A percentile compares a stretch with the other conserved stretches of the same genome.
Conservation (phyloP, 257 asterid genomes). For the Echium plantagineum region DNA sequence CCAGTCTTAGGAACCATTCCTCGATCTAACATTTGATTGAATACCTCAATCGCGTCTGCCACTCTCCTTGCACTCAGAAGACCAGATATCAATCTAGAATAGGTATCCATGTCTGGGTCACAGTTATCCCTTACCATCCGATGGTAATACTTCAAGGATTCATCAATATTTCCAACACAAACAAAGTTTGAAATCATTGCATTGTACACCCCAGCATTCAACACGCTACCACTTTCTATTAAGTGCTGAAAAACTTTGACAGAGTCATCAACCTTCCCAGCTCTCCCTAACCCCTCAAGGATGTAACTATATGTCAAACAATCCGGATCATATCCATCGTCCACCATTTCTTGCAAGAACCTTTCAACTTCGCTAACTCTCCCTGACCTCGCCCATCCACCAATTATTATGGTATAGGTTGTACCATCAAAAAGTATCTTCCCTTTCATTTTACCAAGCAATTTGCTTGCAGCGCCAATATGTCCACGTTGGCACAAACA, state of each 20-base stretch:
- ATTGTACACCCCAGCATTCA: conserved; percentile 50
- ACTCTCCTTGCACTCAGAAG: conserved; percentile 56
- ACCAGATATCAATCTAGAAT: conserved; percentile 38
- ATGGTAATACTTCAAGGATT: conserved; percentile 39
- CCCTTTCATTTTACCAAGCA: conserved; percentile 47
- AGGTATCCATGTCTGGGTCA: conserved; percentile 58
- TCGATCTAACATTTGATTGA: conserved; percentile 66
- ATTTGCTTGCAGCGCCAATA: conserved; percentile 47
- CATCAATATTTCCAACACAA: conserved; percentile 42
- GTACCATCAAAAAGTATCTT: conserved; percentile 32
- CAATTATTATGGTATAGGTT: conserved; percentile 45
- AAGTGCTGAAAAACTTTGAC: conserved; percentile 42
- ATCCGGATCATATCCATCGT: conserved; percentile 58
- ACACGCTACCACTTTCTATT: conserved; percentile 33
- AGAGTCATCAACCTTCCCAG: conserved; percentile 50
- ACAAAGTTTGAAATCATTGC: conserved; percentile 60
- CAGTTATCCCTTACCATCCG: conserved; percentile 32
- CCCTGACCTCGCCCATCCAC: conserved; percentile 78
- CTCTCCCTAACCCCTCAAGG: conserved; percentile 76
- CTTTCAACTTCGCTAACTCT: conserved; percentile 54
- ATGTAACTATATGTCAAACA: conserved; percentile 46
- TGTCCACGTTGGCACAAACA: conserved; percentile 46
- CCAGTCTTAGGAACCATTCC: conserved; percentile 63
- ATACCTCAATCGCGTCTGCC: conserved; percentile 73
- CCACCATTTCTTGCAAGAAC: conserved; percentile 51